Base-by-base conservation (phyloP, 495 filamentous ascomycete species). In the Penicillium psychrofluorescens region DNA sequence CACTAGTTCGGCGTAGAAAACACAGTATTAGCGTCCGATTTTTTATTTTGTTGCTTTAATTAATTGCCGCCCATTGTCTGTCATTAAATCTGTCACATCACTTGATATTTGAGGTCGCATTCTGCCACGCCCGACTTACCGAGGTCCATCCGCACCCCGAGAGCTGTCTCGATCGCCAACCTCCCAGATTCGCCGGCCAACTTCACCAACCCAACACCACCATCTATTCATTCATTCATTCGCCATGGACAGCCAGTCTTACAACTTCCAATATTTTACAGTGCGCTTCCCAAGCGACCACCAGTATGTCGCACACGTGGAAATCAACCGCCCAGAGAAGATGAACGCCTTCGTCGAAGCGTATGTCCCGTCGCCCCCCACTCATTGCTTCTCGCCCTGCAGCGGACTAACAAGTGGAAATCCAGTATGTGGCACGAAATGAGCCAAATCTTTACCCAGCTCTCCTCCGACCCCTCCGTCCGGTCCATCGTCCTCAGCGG, bases 271-370 rank as follows among this genome's bases (percentile, higher is more conserved):
- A 46, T 72, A 91, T 73, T 97, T 92, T 77, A 79, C 80, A 43
- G 70, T 96, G 49, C 75, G 76, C 14, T 83, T 83, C 43, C 88
- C 90, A 0, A 51, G 62, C 11, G 70, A 83, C 43, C 50, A 61
- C n/a, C 61, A 66, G 49, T 80, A 80, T 67, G 87, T 96, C 33
- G 88, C 86, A 8, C 88, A 95, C 61, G 89, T 98, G 40, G 85
- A 96, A 62, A 95, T 95, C 70, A 90, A 95, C 71, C 80, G 92
- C 7, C 80, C 91, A 1, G 64, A 80, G 40, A 96, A 95, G 69
- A 70, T 95, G 60, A 98, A 98, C 64, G 82, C 92, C 43, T 97
- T 96, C 65, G 70, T 79, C 48, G 83, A 90, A 66, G 71, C 63
- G 80, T 83, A 68, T 49, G 63, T 62, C 1, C 35, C 15, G 27